A percentile compares a stretch with the other conserved stretches of the same genome.
Conservation (phyloP, 176 grass and related monocot genomes). For the bread wheat (Triticum aestivum) region IWGSC_CS_RefSeq_v2.1 NC_057813.1:386451569-386452068, state of each 20-base stretch:
- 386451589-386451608: conserved; percentile 87
- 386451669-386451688: background rate
- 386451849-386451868: conserved; percentile 33
- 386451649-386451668: background rate
- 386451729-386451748: conserved; percentile 58
- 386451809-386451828: conserved; percentile 28
- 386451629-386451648: background rate
- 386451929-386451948: conserved; percentile 70
- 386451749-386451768: background rate
- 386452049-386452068: background rate
- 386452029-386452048: background rate
- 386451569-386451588: conserved; percentile 59
- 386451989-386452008: conserved; percentile 22
- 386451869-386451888: conserved; percentile 58
- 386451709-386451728: conserved; percentile 71
- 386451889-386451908: conserved; percentile 61
- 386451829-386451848: conserved; percentile 43
- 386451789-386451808: conserved; percentile 39
- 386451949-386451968: conserved; percentile 67
- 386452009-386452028: background rate
- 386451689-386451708: background rate
- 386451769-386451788: conserved; percentile 39
- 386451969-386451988: conserved; percentile 46
- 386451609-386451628: background rate
- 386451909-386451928: conserved; percentile 72